Percentiles rank a stretch among this genome's conserved stretches.
Conservation (phyloP, 768 basidiomycete species). For the Mycena venus region DNA sequence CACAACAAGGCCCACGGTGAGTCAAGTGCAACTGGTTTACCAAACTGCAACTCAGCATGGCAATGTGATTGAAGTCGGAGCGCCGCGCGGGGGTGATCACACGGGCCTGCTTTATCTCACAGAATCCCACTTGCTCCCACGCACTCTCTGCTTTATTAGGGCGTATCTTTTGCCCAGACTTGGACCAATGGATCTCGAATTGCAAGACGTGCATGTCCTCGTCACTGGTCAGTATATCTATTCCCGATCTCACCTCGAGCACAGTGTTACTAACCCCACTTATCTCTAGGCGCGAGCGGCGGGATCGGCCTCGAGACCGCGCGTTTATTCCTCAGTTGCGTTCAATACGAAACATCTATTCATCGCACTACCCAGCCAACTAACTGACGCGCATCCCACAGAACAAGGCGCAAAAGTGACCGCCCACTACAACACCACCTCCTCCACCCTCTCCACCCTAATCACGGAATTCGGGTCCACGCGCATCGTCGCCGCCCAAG, state of each 20-base stretch:
- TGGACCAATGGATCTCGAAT: conserved; percentile 72
- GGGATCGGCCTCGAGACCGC: conserved; percentile 80
- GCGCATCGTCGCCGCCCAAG: conserved; percentile 58
- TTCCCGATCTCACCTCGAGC: not conserved
- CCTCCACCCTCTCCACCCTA: conserved; percentile 56
- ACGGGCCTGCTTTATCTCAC: no score
- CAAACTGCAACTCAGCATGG: no score
- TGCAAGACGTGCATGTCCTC: conserved; percentile 74
- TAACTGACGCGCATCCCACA: conserved; percentile 36
- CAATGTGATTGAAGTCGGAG: no score
- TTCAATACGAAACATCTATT: not conserved
- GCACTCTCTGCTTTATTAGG: no score
- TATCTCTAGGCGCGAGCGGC: conserved; percentile 72
- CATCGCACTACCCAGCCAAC: not conserved
- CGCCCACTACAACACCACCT: conserved; percentile 76
- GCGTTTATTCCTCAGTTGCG: conserved; percentile 68
- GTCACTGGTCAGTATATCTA: conserved; percentile 71
- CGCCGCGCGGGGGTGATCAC: no score
- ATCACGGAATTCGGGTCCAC: conserved; percentile 49
- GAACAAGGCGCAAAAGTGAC: conserved; percentile 81
- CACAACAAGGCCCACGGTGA: no score
- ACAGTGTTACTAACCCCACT: not conserved
- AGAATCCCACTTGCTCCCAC: no score
- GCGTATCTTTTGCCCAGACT: no score
- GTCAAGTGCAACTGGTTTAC: no score